Conservation (phyloP, 2,329 filamentous ascomycete genomes). For the Colletotrichum viniferum region DNA sequence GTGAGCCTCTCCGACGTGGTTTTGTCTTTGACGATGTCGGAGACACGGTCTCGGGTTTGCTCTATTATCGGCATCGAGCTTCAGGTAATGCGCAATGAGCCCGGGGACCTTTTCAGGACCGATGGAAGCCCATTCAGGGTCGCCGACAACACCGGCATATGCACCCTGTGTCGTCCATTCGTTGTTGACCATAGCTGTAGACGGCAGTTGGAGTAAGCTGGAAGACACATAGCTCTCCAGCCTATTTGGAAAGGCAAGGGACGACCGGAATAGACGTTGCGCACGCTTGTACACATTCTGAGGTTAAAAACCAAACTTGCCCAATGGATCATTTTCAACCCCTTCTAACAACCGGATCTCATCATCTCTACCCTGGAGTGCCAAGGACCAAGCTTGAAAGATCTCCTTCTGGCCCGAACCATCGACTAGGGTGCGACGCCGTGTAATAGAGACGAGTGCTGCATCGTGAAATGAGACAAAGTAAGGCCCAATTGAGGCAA, state of each 20-base stretch:
- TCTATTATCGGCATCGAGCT: constrained; percentile 43
- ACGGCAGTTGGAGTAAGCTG: constrained; percentile 57
- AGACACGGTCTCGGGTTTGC: constrained; percentile 52
- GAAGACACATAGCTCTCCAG: constrained; percentile 57
- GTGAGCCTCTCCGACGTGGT: constrained; percentile 56
- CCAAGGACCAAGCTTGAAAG: not conserved
- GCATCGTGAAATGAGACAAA: not conserved
- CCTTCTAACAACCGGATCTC: not conserved
- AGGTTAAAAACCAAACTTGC: not conserved
- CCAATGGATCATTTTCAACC: not conserved
- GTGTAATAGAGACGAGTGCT: not conserved
- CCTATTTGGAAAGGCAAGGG: constrained; percentile 49
- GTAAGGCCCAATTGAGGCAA: not conserved
- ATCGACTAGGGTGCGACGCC: not conserved
- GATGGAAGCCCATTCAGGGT: constrained; percentile 17
- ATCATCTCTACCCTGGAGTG: not conserved
- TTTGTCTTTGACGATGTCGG: constrained; percentile 55
- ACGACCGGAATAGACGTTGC: constrained; percentile 52
- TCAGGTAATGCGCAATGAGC: constrained; percentile 39
- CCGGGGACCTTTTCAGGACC: constrained; percentile 25
- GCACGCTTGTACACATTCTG: not conserved
- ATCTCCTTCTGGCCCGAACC: not conserved
- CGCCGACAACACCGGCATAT: constrained; percentile 41
- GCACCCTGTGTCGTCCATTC: constrained; percentile 47
- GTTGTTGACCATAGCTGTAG: constrained; percentile 45